A percentile compares a stretch with the other conserved stretches of the same genome.
Evolutionary conservation across 1,139 yeast species (phyloP).

Genomic region (Yamadazyma oceani): DNA sequence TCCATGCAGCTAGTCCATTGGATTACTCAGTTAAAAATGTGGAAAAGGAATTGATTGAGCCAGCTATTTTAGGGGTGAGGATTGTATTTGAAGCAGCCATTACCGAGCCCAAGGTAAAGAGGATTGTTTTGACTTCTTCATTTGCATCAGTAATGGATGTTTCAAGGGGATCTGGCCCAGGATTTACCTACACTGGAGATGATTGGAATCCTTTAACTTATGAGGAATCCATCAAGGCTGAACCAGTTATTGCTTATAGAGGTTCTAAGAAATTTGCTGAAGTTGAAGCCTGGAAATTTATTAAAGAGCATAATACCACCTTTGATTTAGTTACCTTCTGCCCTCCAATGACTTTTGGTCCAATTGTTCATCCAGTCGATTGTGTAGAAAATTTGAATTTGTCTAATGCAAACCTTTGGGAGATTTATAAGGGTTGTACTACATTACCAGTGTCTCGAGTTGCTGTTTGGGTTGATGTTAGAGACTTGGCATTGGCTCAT

Average conservation of each 20-base stretch:
- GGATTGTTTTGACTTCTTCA: conserved; percentile 34
- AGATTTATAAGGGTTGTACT: conserved; percentile 12
- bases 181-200: conserved; percentile 24
- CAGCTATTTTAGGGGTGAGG: conserved; percentile 25
- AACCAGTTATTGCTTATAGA: conserved; percentile 39
- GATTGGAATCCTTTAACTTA: conserved; percentile 35
- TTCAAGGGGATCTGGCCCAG: conserved; percentile 19
- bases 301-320: conserved; percentile 27
- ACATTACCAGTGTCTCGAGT: conserved; percentile 20
- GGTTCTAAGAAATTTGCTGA: conserved; percentile 44
- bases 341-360: conserved; percentile 54
- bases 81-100: conserved; percentile 25
- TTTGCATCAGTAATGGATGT: conserved; percentile 22
- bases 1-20: conserved; percentile 22
- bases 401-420: conserved; percentile 22
- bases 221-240: conserved; percentile 34
- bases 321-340: conserved; percentile 47
- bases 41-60: conserved; percentile 23
- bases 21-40: conserved; percentile 19
- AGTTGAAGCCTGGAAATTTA: conserved; percentile 36
- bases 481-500: conserved; percentile 42
- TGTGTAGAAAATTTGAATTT: conserved; percentile 22
- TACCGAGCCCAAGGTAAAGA: conserved; percentile 23
- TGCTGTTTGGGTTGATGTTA: conserved; percentile 39
- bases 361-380: conserved; percentile 36